phyloP scores from a whole-genome alignment of 1,284 basidiomycete species.

The Ustilago cynodontis region DNA sequence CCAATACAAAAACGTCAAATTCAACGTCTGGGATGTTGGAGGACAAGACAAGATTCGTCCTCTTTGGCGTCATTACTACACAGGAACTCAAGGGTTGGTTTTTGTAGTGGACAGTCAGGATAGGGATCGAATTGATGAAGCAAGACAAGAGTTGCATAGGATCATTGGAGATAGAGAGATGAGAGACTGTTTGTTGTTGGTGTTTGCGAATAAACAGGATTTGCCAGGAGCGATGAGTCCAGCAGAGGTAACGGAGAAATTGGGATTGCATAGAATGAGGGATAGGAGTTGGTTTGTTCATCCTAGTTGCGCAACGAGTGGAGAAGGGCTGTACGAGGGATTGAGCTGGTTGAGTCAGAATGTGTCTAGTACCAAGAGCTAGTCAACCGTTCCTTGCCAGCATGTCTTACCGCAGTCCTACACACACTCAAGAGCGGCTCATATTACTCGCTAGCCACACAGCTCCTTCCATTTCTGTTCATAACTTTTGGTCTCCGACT shows the following conservation, averaged over 20 bases:
- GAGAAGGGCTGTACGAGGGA: slow-evolving; percentile 67
- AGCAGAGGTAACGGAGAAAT: slow-evolving; percentile 96
- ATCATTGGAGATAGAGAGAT: slow-evolving; percentile 98
- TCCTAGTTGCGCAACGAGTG: slow-evolving; percentile 73
- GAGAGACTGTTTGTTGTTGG: slow-evolving; percentile 94
- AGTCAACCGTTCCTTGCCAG: background rate
- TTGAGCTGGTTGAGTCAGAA: slow-evolving; percentile 66
- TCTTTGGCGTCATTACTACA: slow-evolving; percentile 93
- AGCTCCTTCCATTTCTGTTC: background rate
- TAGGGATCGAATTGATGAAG: slow-evolving; percentile 94
- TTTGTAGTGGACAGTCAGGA: slow-evolving; percentile 83
- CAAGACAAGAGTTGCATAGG: slow-evolving; percentile 92
- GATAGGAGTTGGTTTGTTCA: slow-evolving; percentile 99
- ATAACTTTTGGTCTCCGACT: background rate
- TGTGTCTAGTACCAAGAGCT: slow-evolving; percentile 48
- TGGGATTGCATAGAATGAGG: slow-evolving; percentile 93
- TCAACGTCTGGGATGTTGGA: slow-evolving; percentile 70
- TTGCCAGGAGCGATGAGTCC: slow-evolving; percentile 98
- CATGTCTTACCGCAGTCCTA: no score
- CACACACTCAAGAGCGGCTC: no score
- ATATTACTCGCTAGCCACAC: no score
- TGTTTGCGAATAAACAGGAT: slow-evolving; percentile 99
- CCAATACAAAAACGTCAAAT: slow-evolving; percentile 72
- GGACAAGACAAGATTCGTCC: slow-evolving; percentile 73
- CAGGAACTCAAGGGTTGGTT: slow-evolving; percentile 76